Conservation (phyloP, 257 asterid genomes). For the Datura wrightii region DNA sequence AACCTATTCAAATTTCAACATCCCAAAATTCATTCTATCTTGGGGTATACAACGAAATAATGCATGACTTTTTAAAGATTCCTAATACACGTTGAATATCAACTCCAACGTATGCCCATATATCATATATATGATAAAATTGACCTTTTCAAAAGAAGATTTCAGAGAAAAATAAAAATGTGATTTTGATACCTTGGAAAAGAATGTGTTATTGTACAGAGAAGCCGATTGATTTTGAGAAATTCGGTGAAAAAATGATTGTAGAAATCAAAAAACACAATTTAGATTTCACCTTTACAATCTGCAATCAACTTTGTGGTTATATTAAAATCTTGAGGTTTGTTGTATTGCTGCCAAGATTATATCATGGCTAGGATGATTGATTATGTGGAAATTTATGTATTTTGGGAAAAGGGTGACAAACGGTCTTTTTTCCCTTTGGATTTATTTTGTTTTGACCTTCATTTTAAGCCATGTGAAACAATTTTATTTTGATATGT, state of each 20-base stretch:
- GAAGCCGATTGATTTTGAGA: neutral
- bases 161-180: neutral
- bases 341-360: slow-evolving; percentile 14
- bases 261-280: neutral
- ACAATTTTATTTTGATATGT: too few species aligned
- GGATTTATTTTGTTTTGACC: too few species aligned
- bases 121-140: neutral
- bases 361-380: neutral
- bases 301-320: neutral
- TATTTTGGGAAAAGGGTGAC: neutral
- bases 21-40: neutral
- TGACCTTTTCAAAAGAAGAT: neutral
- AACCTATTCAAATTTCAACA: slow-evolving; percentile 19
- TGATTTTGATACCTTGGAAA: neutral
- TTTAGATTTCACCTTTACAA: neutral
- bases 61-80: neutral
- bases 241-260: neutral
- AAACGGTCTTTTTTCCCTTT: too few species aligned
- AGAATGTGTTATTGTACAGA: neutral
- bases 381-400: neutral
- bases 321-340: neutral
- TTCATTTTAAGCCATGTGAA: too few species aligned
- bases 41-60: neutral
- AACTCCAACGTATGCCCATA: neutral
- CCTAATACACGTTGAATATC: neutral